Evolutionary conservation across 495 filamentous ascomycete genomes (phyloP).

Genomic region (Hypoxylon fragiforme): DNA sequence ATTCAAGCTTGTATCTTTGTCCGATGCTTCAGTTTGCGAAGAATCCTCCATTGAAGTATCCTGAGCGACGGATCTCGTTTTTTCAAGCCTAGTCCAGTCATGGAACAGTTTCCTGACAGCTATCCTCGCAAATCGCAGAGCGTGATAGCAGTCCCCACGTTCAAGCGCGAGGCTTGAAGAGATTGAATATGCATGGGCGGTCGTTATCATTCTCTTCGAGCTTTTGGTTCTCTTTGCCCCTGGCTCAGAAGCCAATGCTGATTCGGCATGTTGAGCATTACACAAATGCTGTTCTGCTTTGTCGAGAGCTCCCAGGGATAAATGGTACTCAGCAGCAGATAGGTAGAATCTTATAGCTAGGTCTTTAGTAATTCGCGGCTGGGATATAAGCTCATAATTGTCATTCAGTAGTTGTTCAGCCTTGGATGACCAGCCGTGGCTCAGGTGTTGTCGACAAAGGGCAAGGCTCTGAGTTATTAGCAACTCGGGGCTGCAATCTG

Average conservation of each 20-base stretch:
- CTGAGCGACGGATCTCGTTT: slow-evolving; percentile 35
- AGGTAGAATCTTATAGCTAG: slow-evolving; percentile 63
- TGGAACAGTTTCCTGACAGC: slow-evolving; percentile 67
- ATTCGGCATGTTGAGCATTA: slow-evolving; percentile 41
- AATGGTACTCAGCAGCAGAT: slow-evolving; percentile 71
- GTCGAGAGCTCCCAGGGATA: slow-evolving; percentile 66
- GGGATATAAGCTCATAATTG: slow-evolving; percentile 49
- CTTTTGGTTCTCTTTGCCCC: slow-evolving; percentile 27
- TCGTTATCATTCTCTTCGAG: slow-evolving; percentile 44
- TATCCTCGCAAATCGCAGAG: slow-evolving; percentile 66
- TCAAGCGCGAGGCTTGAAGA: slow-evolving; percentile 66
- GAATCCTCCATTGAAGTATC: slow-evolving; percentile 39
- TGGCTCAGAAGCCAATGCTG: slow-evolving; percentile 11
- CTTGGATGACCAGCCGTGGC: slow-evolving; percentile 75
- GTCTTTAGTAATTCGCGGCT: slow-evolving; percentile 31
- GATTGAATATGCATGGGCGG: slow-evolving; percentile 58
- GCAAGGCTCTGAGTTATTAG: slow-evolving; percentile 60
- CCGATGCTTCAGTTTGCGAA: slow-evolving; percentile 42
- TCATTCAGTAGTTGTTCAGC: slow-evolving; percentile 66
- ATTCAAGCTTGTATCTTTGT: slow-evolving; percentile 28
- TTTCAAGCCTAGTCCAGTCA: slow-evolving; percentile 71
- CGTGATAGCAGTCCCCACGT: slow-evolving; percentile 63
- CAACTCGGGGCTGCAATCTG: slow-evolving; percentile 54
- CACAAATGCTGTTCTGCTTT: slow-evolving; percentile 53
- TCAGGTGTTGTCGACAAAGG: slow-evolving; percentile 72